Conservation (phyloP, 805 yeast genomes). For the Komagataella pastoris region DNA sequence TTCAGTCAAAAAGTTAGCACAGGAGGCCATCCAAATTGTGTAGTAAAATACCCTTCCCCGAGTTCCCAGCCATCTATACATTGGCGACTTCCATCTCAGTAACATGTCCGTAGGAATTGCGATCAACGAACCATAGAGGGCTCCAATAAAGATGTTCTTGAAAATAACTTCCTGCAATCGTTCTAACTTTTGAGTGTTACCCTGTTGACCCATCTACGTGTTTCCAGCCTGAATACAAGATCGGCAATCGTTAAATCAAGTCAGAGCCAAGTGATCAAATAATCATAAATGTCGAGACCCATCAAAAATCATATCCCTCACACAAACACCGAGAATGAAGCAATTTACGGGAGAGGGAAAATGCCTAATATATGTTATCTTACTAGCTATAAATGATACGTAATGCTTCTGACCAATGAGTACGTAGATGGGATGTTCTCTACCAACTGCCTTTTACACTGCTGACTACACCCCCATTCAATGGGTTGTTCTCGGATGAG, state of each 20-base stretch:
- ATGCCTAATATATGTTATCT: not conserved
- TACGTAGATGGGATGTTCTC: not conserved
- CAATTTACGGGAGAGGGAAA: not conserved
- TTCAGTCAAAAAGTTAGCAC: conserved; percentile 22
- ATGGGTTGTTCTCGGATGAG: conserved; percentile 6
- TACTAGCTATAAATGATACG: not conserved
- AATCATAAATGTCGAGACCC: not conserved
- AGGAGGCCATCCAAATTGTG: conserved; percentile 21
- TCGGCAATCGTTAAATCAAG: not conserved
- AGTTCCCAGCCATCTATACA: conserved; percentile 21
- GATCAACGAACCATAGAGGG: conserved; percentile 21
- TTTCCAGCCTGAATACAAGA: not conserved
- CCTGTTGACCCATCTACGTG: not conserved
- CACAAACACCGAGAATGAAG: not conserved
- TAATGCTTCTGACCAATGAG: not conserved
- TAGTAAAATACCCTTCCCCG: conserved; percentile 22
- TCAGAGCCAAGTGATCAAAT: not conserved
- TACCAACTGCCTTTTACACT: not conserved
- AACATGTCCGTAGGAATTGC: conserved; percentile 22
- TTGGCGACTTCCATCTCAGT: conserved; percentile 22
- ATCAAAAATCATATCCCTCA: not conserved
- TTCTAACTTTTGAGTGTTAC: not conserved
- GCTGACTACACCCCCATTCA: conserved; percentile 4
- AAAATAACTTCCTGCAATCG: conserved; percentile 8
- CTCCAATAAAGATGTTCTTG: conserved; percentile 19